These are phyloP conservation scores for Hymenotorrendiella dingleyae DNA, from an alignment of 2,329 filamentous ascomycete species.

Conservation along the genomic window DNA sequence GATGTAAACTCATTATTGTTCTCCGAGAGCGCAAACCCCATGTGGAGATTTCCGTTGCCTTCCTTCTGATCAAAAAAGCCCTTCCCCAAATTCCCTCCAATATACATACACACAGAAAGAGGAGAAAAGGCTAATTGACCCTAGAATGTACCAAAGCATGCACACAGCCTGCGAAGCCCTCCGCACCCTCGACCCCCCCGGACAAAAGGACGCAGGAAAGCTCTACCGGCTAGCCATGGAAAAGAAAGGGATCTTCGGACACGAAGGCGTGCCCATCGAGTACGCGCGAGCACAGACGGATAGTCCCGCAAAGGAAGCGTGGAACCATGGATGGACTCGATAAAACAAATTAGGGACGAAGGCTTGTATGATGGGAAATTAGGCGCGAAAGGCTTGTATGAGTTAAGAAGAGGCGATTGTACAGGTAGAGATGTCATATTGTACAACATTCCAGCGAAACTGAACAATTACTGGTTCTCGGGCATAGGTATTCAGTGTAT, in stretches of 20 bases:
- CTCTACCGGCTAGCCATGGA: slow-evolving; percentile 85
- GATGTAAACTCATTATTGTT: background rate
- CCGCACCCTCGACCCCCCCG: slow-evolving; percentile 50
- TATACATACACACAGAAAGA: too few relatives aligned
- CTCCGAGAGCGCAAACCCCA: background rate
- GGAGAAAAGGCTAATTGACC: slow-evolving; percentile 1
- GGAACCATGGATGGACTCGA: slow-evolving; percentile 90
- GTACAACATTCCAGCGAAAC: background rate
- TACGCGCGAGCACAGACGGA: slow-evolving; percentile 84
- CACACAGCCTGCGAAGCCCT: slow-evolving; percentile 79
- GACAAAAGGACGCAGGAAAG: slow-evolving; percentile 56
- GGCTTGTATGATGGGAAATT: too few relatives aligned
- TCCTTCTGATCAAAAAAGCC: background rate
- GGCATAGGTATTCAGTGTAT: background rate
- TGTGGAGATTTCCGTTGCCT: background rate
- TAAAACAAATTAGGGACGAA: slow-evolving; percentile 12
- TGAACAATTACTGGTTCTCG: too few relatives aligned
- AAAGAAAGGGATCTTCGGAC: slow-evolving; percentile 77
- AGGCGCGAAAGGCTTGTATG: too few relatives aligned
- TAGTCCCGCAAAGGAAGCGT: slow-evolving; percentile 69
- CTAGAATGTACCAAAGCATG: slow-evolving; percentile 70
- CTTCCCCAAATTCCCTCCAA: background rate
- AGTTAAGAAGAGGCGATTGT: background rate
- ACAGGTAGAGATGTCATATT: background rate
- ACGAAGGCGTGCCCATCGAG: slow-evolving; percentile 78